Evolutionary conservation across 345 rosid genomes (phyloP).

Genomic region (Brassica nigra): DNA sequence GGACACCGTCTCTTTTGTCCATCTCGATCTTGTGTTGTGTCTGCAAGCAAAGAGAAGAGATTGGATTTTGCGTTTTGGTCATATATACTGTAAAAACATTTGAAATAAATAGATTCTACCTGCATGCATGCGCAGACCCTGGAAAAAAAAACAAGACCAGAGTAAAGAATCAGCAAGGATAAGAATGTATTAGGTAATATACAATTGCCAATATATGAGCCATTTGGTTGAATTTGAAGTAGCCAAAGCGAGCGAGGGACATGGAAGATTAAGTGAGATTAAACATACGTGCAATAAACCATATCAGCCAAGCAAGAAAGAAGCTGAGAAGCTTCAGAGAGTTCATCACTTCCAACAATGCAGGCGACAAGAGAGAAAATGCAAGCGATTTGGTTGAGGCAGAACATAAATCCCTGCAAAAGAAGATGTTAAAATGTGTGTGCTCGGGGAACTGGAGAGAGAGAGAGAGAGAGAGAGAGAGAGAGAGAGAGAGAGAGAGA

Average conservation of each 20-base stretch:
- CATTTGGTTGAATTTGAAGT: not conserved
- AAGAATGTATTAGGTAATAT: conserved; percentile 42
- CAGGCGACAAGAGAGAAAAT: conserved; percentile 92
- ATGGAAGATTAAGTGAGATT: conserved; percentile 23
- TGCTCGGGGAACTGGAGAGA: conserved; percentile 22
- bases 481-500: too few species aligned
- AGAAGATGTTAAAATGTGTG: conserved; percentile 16
- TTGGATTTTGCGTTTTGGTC: not conserved
- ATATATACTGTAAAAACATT: conserved; percentile 16
- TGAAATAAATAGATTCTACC: conserved; percentile 44
- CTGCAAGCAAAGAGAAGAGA: conserved; percentile 47
- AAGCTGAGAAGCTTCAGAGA: conserved; percentile 81
- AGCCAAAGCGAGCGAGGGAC: conserved; percentile 14
- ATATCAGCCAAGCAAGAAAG: conserved; percentile 72
- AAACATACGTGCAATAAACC: conserved; percentile 94
- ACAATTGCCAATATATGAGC: conserved; percentile 19
- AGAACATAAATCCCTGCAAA: conserved; percentile 92
- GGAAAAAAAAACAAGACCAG: conserved; percentile 25
- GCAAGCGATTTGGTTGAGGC: conserved; percentile 95
- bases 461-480: not conserved
- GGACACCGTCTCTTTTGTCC: conserved; percentile 71
- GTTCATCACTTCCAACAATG: conserved; percentile 89
- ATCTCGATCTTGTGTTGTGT: conserved; percentile 80
- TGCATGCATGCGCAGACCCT: conserved; percentile 99
- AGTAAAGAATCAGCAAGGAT: conserved; percentile 10